These are phyloP conservation scores for Clitopilus passeckerianus DNA, from an alignment of 768 basidiomycete species.

Conservation along the genomic window DNA sequence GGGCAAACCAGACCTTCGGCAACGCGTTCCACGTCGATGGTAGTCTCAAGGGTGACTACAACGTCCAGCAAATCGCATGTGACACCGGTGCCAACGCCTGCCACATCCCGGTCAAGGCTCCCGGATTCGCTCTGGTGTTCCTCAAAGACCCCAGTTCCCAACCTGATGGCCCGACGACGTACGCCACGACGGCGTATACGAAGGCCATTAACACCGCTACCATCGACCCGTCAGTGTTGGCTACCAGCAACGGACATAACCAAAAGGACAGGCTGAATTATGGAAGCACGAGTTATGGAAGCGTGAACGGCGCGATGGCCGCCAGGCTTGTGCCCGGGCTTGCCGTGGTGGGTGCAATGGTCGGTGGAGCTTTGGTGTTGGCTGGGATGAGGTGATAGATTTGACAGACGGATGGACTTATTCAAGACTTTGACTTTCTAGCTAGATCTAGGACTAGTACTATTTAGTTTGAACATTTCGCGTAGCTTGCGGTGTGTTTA, in stretches of 20 bases:
- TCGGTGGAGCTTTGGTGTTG: slow-evolving; percentile 8
- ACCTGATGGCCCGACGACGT: slow-evolving; percentile 34
- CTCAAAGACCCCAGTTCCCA: slow-evolving; percentile 36
- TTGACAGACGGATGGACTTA: background rate
- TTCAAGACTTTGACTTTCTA: background rate
- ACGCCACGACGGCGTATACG: slow-evolving; percentile 54
- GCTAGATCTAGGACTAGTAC: background rate
- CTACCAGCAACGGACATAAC: slow-evolving; percentile 44
- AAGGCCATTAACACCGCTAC: slow-evolving; percentile 50
- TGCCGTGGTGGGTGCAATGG: slow-evolving; percentile 2
- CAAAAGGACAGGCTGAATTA: slow-evolving; percentile 18
- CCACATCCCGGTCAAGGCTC: slow-evolving; percentile 58
- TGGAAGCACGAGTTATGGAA: slow-evolving; percentile 29
- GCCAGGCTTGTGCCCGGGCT: slow-evolving; percentile 6
- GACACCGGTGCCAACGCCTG: slow-evolving; percentile 49
- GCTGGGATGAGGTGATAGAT: slow-evolving; percentile 3
- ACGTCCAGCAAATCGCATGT: slow-evolving; percentile 58
- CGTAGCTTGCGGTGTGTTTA: background rate
- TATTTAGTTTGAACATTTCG: background rate
- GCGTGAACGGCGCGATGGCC: slow-evolving; percentile 10
- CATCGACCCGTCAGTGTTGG: slow-evolving; percentile 49
- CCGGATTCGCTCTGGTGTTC: slow-evolving; percentile 75
- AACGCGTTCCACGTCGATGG: slow-evolving; percentile 64
- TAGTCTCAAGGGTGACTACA: slow-evolving; percentile 47
- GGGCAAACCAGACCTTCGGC: slow-evolving; percentile 73